phyloP scores from a whole-genome alignment of 192 early-diverging fungal genomes.

The Backusella morwellensis region DNA sequence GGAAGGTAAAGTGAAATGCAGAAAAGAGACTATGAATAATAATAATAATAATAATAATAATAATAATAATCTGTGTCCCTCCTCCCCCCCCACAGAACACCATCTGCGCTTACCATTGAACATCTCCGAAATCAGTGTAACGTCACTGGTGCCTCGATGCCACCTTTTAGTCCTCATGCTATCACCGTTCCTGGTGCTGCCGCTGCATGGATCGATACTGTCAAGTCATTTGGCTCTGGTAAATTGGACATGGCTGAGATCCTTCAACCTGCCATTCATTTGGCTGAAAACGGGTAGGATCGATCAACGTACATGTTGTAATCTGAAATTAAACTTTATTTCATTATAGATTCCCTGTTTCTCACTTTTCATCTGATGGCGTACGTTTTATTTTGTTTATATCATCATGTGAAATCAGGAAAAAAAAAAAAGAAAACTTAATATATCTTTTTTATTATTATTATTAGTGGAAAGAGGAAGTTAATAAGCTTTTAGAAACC shows the following conservation, averaged over 20 bases:
- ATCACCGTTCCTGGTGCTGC: slow-evolving; percentile 76
- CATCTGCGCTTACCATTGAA: slow-evolving; percentile 54
- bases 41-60: too few relatives aligned
- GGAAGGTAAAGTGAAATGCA: slow-evolving; percentile 38
- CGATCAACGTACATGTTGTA: not conserved
- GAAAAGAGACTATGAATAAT: not conserved
- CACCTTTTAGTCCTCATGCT: slow-evolving; percentile 39
- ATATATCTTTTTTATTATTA: not conserved
- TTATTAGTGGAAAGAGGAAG: slow-evolving; percentile 37
- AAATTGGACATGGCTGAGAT: slow-evolving; percentile 53
- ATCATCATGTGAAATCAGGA: not conserved
- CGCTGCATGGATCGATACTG: slow-evolving; percentile 69
- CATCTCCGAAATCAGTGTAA: slow-evolving; percentile 36
- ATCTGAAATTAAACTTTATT: not conserved
- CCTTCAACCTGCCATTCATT: slow-evolving; percentile 63
- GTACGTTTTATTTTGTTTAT: slow-evolving; percentile 16
- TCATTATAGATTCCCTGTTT: slow-evolving; percentile 21
- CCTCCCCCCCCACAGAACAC: slow-evolving; percentile 34
- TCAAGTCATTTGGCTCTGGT: slow-evolving; percentile 64
- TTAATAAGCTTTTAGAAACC: slow-evolving; percentile 5
- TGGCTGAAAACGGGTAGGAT: slow-evolving; percentile 67
- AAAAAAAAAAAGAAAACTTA: not conserved
- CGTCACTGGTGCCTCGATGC: slow-evolving; percentile 30
- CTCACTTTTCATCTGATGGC: slow-evolving; percentile 29
- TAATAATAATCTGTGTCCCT: not conserved